These are phyloP conservation scores for Potentilla sterilis DNA, from an alignment of 306 rosid genomes.

Conservation along the genomic window DNA sequence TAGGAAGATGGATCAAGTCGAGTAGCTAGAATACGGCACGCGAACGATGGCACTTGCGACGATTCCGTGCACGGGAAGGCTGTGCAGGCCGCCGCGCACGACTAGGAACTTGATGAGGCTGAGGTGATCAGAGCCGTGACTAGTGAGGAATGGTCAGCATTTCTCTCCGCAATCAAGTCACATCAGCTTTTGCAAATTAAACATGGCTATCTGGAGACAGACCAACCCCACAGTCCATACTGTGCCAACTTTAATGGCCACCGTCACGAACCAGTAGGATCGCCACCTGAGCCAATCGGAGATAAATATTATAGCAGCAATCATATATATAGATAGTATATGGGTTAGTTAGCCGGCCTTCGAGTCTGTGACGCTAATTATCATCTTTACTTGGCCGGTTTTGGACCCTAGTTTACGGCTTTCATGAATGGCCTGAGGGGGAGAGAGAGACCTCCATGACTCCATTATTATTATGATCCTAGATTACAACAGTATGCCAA, in stretches of 20 bases:
- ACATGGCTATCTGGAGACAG: background rate
- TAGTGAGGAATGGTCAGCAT: background rate
- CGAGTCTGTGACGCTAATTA: background rate
- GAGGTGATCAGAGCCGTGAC: background rate
- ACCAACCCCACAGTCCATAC: background rate
- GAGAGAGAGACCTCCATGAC: background rate
- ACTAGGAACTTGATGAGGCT: background rate
- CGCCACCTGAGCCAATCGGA: background rate
- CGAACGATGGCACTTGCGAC: background rate
- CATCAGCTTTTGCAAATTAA: background rate
- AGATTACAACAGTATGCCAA: background rate
- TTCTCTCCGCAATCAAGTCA: slow-evolving; percentile 3
- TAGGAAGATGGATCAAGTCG: background rate
- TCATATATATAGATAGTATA: background rate
- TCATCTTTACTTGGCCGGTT: background rate
- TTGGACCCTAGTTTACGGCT: background rate
- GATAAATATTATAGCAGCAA: background rate
- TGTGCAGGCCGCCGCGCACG: background rate
- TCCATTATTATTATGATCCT: background rate
- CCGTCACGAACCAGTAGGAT: background rate
- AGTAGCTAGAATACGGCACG: background rate
- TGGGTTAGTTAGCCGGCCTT: background rate
- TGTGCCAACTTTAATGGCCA: background rate
- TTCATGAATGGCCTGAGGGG: background rate
- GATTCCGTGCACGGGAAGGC: background rate